Base-by-base conservation (phyloP, 2,329 filamentous ascomycete species). In the Periconia digitata region DNA sequence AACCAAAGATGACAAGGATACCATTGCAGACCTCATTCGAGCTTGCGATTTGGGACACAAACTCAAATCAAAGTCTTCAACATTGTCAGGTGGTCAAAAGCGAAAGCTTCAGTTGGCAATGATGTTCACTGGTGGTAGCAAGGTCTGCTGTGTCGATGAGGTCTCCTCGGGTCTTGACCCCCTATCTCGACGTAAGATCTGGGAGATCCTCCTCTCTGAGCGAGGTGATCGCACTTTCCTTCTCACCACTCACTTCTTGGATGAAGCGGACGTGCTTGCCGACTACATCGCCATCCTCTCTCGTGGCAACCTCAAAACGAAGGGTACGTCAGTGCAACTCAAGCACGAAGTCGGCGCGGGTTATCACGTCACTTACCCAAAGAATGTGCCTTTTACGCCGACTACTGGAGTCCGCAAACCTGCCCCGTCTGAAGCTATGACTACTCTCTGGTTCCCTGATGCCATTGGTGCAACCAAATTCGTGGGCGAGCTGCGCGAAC, bases 61-160 rank as follows among this genome's bases (percentile, higher is more conserved):
- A 72, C 75, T 84, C 35, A 81, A 83, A 29, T 87, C 91, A 0
- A 77, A 79, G 51, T 83, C 90, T 0, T 85, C 84, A 63, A 95
- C 90, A 0, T 76, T 96, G 0, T 95, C 90, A 2, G 92, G 92
- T 8, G 92, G 92, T 0, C 92, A 96, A 70, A 96, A 95, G 74
- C 80, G 92, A 44, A 96, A 96, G 69, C 78, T 96, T 8, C 92
- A 96, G 69, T 78, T 96, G 2, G 91, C 90, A 5, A 92, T 96
- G 84, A 96, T 96, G 90, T 85, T 96, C 59, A 95, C 90, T 3
- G 92, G 92, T 52, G 91, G 90, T 10, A 92, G 88, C 53, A 84
- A 84, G 20, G 86, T 96, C 0, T 96, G 92, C 72, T 94, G 90
- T 62, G 85, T 96, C 6, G 92, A 96, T 58, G 92, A 96, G 70